Evolutionary conservation across 768 basidiomycete species (phyloP).

Genomic region (Trametes punicea): DNA sequence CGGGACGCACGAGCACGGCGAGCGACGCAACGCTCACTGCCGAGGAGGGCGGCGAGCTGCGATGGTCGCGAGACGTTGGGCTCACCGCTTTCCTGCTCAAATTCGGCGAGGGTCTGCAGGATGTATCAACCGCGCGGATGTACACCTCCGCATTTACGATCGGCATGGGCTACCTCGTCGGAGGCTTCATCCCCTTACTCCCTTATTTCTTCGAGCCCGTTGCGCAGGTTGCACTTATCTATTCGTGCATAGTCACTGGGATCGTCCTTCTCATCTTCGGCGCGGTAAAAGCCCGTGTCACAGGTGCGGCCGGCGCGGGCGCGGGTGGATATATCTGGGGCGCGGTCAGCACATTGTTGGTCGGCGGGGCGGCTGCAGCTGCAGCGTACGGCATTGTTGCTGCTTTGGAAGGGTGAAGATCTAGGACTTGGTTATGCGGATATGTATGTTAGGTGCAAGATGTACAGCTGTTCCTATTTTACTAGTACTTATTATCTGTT

Average conservation of each 20-base stretch:
- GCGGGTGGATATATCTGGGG: slow-evolving; percentile 78
- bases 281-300: slow-evolving; percentile 83
- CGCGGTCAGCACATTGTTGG: slow-evolving; percentile 79
- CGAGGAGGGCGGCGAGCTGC: slow-evolving; percentile 47
- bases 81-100: slow-evolving; percentile 92
- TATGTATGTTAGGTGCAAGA: slow-evolving; percentile 1
- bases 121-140: slow-evolving; percentile 78
- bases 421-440: background rate
- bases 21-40: slow-evolving; percentile 37
- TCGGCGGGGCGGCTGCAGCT: slow-evolving; percentile 88
- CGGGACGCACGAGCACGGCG: slow-evolving; percentile 11
- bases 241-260: slow-evolving; percentile 79
- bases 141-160: slow-evolving; percentile 94
- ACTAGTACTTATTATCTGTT: too few relatives aligned
- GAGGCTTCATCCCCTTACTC: slow-evolving; percentile 88
- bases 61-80: slow-evolving; percentile 78
- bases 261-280: slow-evolving; percentile 87
- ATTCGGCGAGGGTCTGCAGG: slow-evolving; percentile 95
- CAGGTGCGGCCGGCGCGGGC: slow-evolving; percentile 67
- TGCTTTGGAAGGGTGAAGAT: slow-evolving; percentile 36
- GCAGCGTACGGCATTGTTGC: slow-evolving; percentile 62
- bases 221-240: slow-evolving; percentile 67
- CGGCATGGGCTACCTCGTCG: slow-evolving; percentile 89
- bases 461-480: too few relatives aligned
- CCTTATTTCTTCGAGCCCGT: slow-evolving; percentile 85